Evolutionary conservation across 1,284 basidiomycete species (phyloP).

Genomic region (Ustilago tritici): DNA sequence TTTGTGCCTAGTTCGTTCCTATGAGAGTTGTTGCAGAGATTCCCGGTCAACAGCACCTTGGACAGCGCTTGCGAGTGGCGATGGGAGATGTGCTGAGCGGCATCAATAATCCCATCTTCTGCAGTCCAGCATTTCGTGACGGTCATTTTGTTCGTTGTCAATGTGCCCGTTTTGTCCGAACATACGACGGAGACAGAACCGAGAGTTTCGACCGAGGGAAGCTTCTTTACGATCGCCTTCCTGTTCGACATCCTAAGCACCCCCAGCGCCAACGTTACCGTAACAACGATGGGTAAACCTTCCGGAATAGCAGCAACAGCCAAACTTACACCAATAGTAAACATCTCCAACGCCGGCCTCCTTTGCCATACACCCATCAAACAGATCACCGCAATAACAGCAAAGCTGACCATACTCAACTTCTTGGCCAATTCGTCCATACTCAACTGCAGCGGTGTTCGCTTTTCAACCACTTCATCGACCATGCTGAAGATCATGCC

Average conservation of each 20-base stretch:
- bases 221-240: conserved; percentile 95
- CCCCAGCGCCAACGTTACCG: conserved; percentile 93
- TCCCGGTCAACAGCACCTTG: conserved; percentile 76
- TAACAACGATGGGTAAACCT: conserved; percentile 95
- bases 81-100: conserved; percentile 70
- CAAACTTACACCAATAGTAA: conserved; percentile 96
- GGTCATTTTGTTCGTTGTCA: conserved; percentile 96
- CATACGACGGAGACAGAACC: conserved; percentile 96
- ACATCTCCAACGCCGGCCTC: conserved; percentile 96
- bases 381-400: conserved; percentile 91
- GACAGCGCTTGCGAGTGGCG: conserved; percentile 74
- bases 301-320: conserved; percentile 98
- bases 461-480: conserved; percentile 93
- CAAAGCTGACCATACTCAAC: conserved; percentile 89
- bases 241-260: conserved; percentile 92
- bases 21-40: conserved; percentile 74
- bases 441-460: conserved; percentile 89
- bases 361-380: conserved; percentile 88
- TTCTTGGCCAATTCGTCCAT: conserved; percentile 98
- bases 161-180: conserved; percentile 96
- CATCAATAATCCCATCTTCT: conserved; percentile 78
- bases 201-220: conserved; percentile 92
- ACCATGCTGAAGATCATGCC: conserved; percentile 98
- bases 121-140: conserved; percentile 88
- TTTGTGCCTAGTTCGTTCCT: conserved; percentile 80